Conservation (phyloP, 1,284 basidiomycete species). For the Ceratobasidium sp. region DNA sequence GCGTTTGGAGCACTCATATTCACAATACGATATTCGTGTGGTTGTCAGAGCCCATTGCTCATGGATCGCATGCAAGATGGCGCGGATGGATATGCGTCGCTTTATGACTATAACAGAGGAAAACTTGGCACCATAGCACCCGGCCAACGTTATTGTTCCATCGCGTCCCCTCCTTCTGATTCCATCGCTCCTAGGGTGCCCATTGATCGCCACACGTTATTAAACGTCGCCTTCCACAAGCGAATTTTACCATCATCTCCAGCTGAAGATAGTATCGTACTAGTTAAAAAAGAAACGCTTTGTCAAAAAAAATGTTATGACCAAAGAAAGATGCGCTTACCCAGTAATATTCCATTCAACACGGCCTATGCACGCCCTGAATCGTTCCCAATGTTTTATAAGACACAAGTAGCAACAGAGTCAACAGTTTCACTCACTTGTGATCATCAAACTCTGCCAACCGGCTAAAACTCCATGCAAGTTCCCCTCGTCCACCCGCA, state of each 20-base stretch:
- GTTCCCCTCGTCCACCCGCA: conserved; percentile 59
- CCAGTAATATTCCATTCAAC: conserved; percentile 93
- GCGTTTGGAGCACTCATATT: too few species aligned
- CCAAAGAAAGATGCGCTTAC: conserved; percentile 61
- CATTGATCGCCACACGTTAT: conserved; percentile 80
- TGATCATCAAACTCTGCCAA: conserved; percentile 91
- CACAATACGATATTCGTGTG: too few species aligned
- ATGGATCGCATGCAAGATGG: too few species aligned
- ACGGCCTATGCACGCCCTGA: conserved; percentile 73
- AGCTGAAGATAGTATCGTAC: conserved; percentile 88
- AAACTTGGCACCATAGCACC: neutral
- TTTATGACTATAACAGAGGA: neutral
- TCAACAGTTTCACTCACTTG: conserved; percentile 63
- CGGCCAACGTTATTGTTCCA: conserved; percentile 27
- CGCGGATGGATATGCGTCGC: neutral
- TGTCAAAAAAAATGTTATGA: neutral
- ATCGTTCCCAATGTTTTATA: conserved; percentile 14
- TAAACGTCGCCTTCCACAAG: conserved; percentile 87
- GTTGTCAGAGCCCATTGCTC: too few species aligned
- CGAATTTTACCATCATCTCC: conserved; percentile 91
- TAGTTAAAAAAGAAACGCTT: conserved; percentile 55
- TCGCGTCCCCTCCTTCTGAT: conserved; percentile 37
- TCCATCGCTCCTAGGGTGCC: conserved; percentile 67
- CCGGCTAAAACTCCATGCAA: conserved; percentile 76
- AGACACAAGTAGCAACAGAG: conserved; percentile 16